phyloP scores from a whole-genome alignment of 2,329 filamentous ascomycete species.

The Verticillium dahliae region DNA sequence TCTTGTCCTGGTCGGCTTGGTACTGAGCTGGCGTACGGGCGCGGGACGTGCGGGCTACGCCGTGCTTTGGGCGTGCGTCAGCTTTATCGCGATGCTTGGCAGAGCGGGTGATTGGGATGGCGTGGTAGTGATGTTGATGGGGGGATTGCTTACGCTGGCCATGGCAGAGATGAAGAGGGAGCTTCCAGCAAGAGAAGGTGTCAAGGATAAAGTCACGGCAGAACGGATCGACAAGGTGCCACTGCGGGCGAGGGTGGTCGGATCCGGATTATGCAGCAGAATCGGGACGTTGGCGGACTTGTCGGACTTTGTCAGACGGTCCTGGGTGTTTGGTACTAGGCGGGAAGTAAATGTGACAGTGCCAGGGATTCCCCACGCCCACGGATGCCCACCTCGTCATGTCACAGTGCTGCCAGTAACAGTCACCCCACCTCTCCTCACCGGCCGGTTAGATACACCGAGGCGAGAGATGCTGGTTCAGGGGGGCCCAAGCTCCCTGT shows the following conservation, averaged over 20 bases:
- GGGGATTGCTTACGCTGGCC: conserved; percentile 1
- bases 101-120: background rate
- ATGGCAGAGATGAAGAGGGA: background rate
- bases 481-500: background rate
- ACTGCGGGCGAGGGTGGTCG: background rate
- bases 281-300: background rate
- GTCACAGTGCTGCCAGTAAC: background rate
- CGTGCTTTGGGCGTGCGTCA: conserved; percentile 55
- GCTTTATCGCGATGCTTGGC: background rate
- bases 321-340: background rate
- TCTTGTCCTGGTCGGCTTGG: conserved; percentile 66
- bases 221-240: background rate
- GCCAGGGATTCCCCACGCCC: conserved; percentile 1
- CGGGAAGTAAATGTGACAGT: background rate
- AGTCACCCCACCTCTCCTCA: background rate
- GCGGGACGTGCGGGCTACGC: conserved; percentile 63
- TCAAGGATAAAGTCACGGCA: background rate
- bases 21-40: conserved; percentile 61
- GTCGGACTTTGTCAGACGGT: background rate
- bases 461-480: background rate
- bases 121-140: background rate
- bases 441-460: background rate
- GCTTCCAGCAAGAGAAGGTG: background rate
- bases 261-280: background rate
- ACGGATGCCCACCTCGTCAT: conserved; percentile 6